Base-by-base conservation (phyloP, 345 rosid species). In the Euphorbia peplus region DNA sequence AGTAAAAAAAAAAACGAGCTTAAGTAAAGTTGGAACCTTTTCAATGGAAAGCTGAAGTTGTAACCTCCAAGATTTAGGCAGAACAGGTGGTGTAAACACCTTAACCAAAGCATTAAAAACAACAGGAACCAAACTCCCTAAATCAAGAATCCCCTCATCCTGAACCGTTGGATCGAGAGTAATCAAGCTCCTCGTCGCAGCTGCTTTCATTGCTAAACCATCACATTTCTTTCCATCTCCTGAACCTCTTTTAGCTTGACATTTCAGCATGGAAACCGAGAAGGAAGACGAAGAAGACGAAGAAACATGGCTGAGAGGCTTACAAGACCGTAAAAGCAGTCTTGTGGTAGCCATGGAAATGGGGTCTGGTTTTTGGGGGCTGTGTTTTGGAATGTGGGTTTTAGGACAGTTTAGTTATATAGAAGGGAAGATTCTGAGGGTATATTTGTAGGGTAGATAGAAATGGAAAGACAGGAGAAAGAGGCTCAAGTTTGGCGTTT, bases 381-480 rank as follows among this genome's bases (percentile, higher is more conserved):
- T 39, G 10, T 39, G 42, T 2, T 50, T 18, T 50, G 18, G 19
- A 18, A 0, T 13, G 51, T 47, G 22, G 18, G 16, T 67, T 60
- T 72, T 71, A 60, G 70, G 73, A 59, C 29, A 16, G 9, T 59
- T 58, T 64, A 66, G 29, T n/a, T 32, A 32, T 32, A 32, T 32
- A 60, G 25, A 60, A 53, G 65, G 8, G 87, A 83, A 83, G 83
- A 87, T 82, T 80, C 89, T n/a, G 77, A 10, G 32, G 32, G 86
- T 70, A 87, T 85, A 76, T 81, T 70, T 42, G 78, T 8, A 2
- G 60, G 1, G 8, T 35, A 57, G 11, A 46, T 80, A 59, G 50
- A 47, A 39, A 7, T 1, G 25, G 21, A 9, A 8, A 12, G 2
- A 10, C 35, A 25, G 5, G 13, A 24, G 60, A 24, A 11, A 18